Base-by-base conservation (phyloP, 2,329 filamentous ascomycete species). In the Thielaviopsis euricoi region DNA sequence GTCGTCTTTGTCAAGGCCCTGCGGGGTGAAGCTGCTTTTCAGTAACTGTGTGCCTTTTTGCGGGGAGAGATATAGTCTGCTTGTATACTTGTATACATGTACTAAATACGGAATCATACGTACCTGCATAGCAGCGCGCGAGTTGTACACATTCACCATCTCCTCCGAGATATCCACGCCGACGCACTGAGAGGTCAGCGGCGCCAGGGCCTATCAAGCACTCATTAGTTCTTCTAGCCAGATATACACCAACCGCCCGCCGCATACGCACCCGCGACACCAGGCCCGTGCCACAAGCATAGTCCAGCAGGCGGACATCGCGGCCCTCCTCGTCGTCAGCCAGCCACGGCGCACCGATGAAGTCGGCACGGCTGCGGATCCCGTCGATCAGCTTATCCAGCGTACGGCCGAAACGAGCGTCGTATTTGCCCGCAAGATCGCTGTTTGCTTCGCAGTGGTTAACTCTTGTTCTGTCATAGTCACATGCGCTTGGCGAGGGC, bases 221-320 rank as follows among this genome's bases (percentile, higher is more conserved):
- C 15, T n/a, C 9, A 15, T 56, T 49, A 52, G 12, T 37, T 19
- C 15, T 19, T 15, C 21, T 29, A 46, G 19, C 25, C 10, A 17
- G 21, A 13, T 52, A 23, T 9, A 4, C 4, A 9, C 4, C 25
- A 26, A 4, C 25, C 25, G 25, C 6, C 6, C 12, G 17, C 17
- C 21, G 49, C 29, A 21, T 21, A 70, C 75, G 63, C 66, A 85
- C 83, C 67, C 77, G 75, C 13, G 83, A 84, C 62, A 87, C 73
- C 57, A 80, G 69, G 1, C 85, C 85, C 6, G 83, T 83, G 9
- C 86, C 86, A 65, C 86, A 89, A 17, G 86, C 86, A 68, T 89
- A 90, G 66, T 90, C 86, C 1, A 89, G 72, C 21, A 88, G 69
- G 52, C 76, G 76, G 49, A 81, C 72, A 58, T 64, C 65, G 64